Percentiles rank a stretch among this genome's conserved stretches.
Evolutionary conservation across 2,329 filamentous ascomycete species (phyloP).

Genomic region (Stagonosporopsis cucurbitacearum): DNA sequence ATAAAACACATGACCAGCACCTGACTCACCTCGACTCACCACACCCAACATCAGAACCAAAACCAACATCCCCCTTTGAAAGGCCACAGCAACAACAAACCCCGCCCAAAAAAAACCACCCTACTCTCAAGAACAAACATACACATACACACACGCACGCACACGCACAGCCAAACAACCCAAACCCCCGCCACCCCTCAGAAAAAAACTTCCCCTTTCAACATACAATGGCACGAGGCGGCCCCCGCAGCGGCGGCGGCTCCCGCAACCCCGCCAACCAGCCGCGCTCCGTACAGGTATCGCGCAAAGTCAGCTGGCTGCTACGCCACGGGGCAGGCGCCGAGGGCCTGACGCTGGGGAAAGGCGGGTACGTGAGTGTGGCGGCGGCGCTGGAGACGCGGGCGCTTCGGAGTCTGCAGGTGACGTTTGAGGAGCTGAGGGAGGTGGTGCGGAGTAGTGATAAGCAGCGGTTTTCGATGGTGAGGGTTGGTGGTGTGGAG

Average conservation of each 20-base stretch:
- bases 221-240: slow-evolving; percentile 38
- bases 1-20: not conserved
- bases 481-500: slow-evolving; percentile 54
- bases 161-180: slow-evolving; percentile 18
- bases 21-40: slow-evolving; percentile 6
- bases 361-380: slow-evolving; percentile 67
- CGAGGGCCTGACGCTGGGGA: slow-evolving; percentile 65
- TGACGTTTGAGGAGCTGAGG: slow-evolving; percentile 77
- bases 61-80: not conserved
- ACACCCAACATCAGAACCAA: not conserved
- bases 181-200: too few relatives aligned
- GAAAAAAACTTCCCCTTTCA: too few relatives aligned
- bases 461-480: slow-evolving; percentile 89
- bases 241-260: slow-evolving; percentile 44
- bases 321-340: slow-evolving; percentile 67
- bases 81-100: not conserved
- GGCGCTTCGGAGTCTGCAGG: slow-evolving; percentile 70
- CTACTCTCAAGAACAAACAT: slow-evolving; percentile 19
- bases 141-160: slow-evolving; percentile 22
- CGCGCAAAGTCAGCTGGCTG: slow-evolving; percentile 60
- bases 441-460: slow-evolving; percentile 75
- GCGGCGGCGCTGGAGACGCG: slow-evolving; percentile 64
- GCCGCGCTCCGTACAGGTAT: slow-evolving; percentile 54
- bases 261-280: slow-evolving; percentile 47
- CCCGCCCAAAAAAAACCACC: not conserved